Conservation (phyloP, 768 basidiomycete species). For the Amanita polypyramis region DNA sequence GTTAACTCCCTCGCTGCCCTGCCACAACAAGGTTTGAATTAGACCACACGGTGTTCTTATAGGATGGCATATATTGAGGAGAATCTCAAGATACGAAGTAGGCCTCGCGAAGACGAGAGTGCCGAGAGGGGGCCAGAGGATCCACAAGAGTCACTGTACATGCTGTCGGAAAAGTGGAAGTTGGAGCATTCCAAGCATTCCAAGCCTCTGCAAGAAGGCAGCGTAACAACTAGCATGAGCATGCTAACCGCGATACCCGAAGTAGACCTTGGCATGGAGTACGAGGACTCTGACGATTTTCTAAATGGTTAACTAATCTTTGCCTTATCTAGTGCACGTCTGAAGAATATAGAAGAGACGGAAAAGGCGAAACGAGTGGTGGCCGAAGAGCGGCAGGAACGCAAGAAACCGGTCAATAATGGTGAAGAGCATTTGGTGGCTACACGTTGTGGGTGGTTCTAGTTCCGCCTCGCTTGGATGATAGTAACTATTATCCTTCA, state of each 20-base stretch:
- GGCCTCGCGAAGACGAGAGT: conserved; percentile 36
- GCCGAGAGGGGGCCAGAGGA: conserved; percentile 39
- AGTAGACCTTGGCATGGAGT: conserved; percentile 99
- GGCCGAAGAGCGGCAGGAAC: conserved; percentile 59
- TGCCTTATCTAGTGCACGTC: conserved; percentile 48
- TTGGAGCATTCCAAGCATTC: conserved; percentile 43
- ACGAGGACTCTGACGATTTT: conserved; percentile 22
- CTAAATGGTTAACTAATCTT: conserved; percentile 1
- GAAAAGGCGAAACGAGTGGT: conserved; percentile 91
- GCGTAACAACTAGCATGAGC: conserved; percentile 82
- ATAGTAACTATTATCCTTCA: conserved; percentile 19
- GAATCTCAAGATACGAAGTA: conserved; percentile 72
- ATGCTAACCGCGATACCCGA: conserved; percentile 99
- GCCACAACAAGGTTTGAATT: not conserved
- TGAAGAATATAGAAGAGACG: conserved; percentile 95
- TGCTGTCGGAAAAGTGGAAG: conserved; percentile 60
- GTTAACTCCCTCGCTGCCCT: conserved; percentile 17
- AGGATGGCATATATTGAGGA: conserved; percentile 99
- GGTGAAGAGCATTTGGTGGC: conserved; percentile 84
- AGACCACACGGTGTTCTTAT: conserved; percentile 1
- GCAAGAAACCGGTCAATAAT: conserved; percentile 32
- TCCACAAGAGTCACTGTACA: conserved; percentile 72
- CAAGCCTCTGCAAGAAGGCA: conserved; percentile 74
- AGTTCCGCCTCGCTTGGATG: not conserved
- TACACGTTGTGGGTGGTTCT: conserved; percentile 63